These are phyloP conservation scores for Agaricus subrufescens DNA, from an alignment of 768 basidiomycete species.

Conservation along the genomic window DNA sequence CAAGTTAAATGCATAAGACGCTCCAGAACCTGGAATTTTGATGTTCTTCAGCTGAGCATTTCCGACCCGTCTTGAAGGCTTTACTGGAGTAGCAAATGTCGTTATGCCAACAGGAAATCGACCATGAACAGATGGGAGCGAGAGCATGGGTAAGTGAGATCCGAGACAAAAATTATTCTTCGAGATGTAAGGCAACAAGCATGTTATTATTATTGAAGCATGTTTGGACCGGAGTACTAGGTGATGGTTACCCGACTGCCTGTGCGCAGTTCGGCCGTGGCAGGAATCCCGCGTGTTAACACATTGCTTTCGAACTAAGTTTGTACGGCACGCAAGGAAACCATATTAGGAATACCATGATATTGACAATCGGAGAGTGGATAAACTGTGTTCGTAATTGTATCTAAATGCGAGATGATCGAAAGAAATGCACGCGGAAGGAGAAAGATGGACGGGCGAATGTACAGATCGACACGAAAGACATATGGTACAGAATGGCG, in stretches of 20 bases:
- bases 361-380: not conserved
- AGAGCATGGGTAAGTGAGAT: constrained; percentile 28
- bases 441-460: not conserved
- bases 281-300: too few relatives aligned
- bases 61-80: constrained; percentile 34
- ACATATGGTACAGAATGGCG: constrained; percentile 1
- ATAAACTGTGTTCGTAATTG: not conserved
- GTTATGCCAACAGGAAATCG: constrained; percentile 56
- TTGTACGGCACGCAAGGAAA: too few relatives aligned
- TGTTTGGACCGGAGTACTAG: not conserved
- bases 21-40: constrained; percentile 14
- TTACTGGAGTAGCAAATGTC: constrained; percentile 47
- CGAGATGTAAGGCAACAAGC: not conserved
- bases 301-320: too few relatives aligned
- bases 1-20: constrained; percentile 42
- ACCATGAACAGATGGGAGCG: constrained; percentile 38
- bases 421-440: not conserved
- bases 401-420: not conserved
- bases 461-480: not conserved
- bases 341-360: too few relatives aligned
- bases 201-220: not conserved
- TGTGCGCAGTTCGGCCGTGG: too few relatives aligned
- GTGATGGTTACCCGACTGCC: too few relatives aligned
- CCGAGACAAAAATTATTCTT: not conserved
- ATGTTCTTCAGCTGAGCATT: constrained; percentile 30